Conservation (phyloP, 306 rosid species). For the Boehmeria nivea region DNA sequence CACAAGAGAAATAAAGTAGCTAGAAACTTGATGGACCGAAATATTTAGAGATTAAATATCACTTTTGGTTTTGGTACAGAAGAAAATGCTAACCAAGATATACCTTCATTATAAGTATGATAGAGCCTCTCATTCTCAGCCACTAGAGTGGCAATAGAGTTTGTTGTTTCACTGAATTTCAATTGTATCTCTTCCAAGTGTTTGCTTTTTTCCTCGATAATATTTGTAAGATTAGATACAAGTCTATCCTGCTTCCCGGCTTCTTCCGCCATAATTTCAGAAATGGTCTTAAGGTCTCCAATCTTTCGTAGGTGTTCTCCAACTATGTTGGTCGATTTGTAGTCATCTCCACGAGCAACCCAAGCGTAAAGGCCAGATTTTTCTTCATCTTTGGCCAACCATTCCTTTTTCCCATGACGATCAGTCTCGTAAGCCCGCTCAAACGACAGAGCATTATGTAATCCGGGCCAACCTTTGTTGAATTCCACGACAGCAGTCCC, state of each 20-base stretch:
- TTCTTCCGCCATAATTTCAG: conserved; percentile 78
- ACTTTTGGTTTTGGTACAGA: too few relatives aligned
- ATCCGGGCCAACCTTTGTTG: conserved; percentile 73
- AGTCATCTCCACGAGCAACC: conserved; percentile 88
- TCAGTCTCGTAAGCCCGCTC: conserved; percentile 75
- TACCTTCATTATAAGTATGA: conserved; percentile 72
- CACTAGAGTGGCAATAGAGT: conserved; percentile 36
- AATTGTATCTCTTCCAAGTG: conserved; percentile 59
- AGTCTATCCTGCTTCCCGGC: conserved; percentile 62
- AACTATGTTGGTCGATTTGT: conserved; percentile 41
- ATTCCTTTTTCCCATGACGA: conserved; percentile 69
- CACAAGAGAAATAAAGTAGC: too few relatives aligned
- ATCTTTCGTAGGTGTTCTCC: conserved; percentile 72
- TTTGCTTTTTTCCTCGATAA: conserved; percentile 56
- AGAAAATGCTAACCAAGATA: conserved; percentile 12
- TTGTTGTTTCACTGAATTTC: conserved; percentile 57
- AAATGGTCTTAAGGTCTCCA: conserved; percentile 64
- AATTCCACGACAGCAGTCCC: conserved; percentile 83
- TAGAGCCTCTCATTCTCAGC: conserved; percentile 62
- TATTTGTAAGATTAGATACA: conserved; percentile 56
- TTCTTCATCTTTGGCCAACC: conserved; percentile 37
- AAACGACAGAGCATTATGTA: conserved; percentile 69
- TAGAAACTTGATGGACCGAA: conserved; percentile 11
- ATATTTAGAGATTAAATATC: conserved; percentile 2
- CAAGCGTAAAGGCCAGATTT: conserved; percentile 81